Evolutionary conservation across 192 early-diverging fungal species (phyloP).

Genomic region (Backusella australiensis): DNA sequence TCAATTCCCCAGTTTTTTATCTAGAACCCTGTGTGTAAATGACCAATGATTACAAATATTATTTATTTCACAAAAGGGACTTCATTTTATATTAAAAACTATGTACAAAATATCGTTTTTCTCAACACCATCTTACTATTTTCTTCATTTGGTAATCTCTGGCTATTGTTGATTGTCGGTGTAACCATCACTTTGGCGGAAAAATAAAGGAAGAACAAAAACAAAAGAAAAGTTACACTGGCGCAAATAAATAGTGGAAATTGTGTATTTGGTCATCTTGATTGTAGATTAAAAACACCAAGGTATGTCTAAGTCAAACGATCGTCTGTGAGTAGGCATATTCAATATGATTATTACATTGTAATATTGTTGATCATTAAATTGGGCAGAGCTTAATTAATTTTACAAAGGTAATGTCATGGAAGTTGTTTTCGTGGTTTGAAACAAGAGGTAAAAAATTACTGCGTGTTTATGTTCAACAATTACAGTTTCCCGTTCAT

Average conservation of each 20-base stretch:
- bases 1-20: not conserved
- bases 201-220: not conserved
- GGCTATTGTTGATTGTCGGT: not conserved
- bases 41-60: not conserved
- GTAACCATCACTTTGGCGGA: not conserved
- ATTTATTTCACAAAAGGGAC: not conserved
- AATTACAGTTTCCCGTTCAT: not conserved
- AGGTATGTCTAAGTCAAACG: not conserved
- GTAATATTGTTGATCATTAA: not conserved
- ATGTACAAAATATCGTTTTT: not conserved
- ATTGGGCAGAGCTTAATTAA: not conserved
- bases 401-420: not conserved
- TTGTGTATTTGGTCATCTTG: not conserved
- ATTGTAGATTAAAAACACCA: not conserved
- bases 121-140: not conserved
- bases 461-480: not conserved
- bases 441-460: not conserved
- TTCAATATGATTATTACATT: not conserved
- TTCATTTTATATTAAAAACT: not conserved
- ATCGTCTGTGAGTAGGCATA: not conserved
- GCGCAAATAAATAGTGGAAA: no score
- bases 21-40: not conserved
- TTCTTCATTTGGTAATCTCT: conserved; percentile 1
- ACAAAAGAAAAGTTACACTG: not conserved
- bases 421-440: not conserved